Evolutionary conservation across 2,329 filamentous ascomycete species (phyloP), one percentile per base, ranked within the genome.

Genomic region (Pochonia chlamydosporia): DNA sequence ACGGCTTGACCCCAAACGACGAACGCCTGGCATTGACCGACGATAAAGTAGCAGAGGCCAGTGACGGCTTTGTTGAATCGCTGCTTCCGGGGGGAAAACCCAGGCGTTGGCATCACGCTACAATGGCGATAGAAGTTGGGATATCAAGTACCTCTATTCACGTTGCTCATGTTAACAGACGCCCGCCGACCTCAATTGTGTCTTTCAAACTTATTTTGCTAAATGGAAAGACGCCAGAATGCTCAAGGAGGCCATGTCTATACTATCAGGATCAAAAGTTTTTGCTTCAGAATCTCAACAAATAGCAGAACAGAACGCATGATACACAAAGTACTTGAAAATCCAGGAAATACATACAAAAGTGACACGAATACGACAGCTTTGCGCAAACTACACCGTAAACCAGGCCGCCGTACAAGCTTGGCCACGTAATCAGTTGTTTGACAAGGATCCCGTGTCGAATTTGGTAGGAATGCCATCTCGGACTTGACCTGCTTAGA

Each of bases 31-130:
- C 35, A 16, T 39, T 40, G 20, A 46, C 43, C 43, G 43, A 46
- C 24, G 43, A 46, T n/a, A 35, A 40, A 40, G 20, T 46, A 30
- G 35, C 35, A 18, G 40, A 40, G 25, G 43, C 43, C 26, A 40
- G 43, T 31, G 35, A 46, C 14, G 26, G 24, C 14, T 46, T 46
- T n/a, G 43, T 46, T 20, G 18, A 21, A 23, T 46, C 35, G 43
- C 33, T 46, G 21, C 21, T 44, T 23, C 42, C 42, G 18, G 5
- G 18, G 5, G 20, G 4, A 44, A 44, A 44, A 44, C 36, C 2
- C 10, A 35, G 42, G 42, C 42, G 2, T 50, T 59, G 35, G 57
- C 54, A 36, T 58, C 55, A 44, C 49, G 30, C 24, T 49, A 52
- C 46, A 53, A 56, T 31, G 24, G 51, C 44, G 52, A 45, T 26